Percentiles rank a stretch among this genome's conserved stretches.
Conservation (phyloP, 257 asterid species). For the Schizonepeta tenuifolia region DNA sequence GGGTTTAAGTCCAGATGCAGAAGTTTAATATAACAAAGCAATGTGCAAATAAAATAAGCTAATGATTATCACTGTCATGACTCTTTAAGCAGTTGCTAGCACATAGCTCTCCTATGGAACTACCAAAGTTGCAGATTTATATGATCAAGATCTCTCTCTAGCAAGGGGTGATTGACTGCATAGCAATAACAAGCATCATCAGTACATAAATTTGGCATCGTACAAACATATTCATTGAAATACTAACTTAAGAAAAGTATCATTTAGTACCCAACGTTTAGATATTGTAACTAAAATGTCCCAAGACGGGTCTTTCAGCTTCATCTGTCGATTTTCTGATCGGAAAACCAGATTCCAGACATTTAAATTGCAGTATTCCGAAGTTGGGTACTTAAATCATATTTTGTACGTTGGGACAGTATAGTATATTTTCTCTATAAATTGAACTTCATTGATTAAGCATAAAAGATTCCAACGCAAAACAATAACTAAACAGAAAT, state of each 20-base stretch:
- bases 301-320: too few species aligned
- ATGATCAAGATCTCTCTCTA: conserved; percentile 46
- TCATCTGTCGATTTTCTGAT: too few species aligned
- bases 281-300: too few species aligned
- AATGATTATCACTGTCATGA: neutral
- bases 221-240: too few species aligned
- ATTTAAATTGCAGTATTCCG: too few species aligned
- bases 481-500: neutral
- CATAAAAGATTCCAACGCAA: neutral
- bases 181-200: conserved; percentile 22
- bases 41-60: neutral
- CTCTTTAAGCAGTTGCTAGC: neutral
- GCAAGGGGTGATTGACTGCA: conserved; percentile 60
- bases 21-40: conserved; percentile 1
- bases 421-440: too few species aligned
- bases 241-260: too few species aligned
- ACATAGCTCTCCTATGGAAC: neutral
- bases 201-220: neutral
- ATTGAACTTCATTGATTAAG: too few species aligned
- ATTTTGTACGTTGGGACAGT: too few species aligned
- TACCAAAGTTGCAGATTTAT: neutral
- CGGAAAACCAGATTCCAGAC: too few species aligned
- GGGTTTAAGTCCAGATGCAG: conserved; percentile 3
- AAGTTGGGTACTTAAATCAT: too few species aligned
- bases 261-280: too few species aligned